Conservation (phyloP, 2,329 filamentous ascomycete genomes). For the Beauveria australis region DNA sequence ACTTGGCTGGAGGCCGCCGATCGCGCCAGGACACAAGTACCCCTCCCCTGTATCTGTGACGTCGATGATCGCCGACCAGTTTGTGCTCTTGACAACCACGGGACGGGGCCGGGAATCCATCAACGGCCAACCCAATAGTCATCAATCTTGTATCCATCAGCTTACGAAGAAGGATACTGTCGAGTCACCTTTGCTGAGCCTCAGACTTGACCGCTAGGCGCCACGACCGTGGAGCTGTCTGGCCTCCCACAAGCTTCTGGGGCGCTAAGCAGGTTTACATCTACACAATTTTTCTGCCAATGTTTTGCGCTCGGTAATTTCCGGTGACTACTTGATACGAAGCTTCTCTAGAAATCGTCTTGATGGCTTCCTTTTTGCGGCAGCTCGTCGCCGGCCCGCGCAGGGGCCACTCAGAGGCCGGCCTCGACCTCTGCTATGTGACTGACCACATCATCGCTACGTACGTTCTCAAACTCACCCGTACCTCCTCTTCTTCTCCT, state of each 20-base stretch:
- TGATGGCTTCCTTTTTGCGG: constrained; percentile 69
- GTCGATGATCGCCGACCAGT: not conserved
- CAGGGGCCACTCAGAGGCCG: constrained; percentile 74
- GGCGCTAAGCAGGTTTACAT: not conserved
- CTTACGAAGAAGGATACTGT: too few species aligned
- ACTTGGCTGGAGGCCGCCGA: constrained; percentile 5
- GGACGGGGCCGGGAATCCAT: too few species aligned
- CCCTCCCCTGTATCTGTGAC: not conserved
- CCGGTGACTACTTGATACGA: not conserved
- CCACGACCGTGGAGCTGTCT: not conserved
- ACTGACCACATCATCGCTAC: constrained; percentile 67
- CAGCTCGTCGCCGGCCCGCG: constrained; percentile 88
- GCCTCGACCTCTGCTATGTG: constrained; percentile 92
- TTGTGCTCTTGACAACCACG: too few species aligned
- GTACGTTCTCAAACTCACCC: constrained; percentile 27
- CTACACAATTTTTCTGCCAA: not conserved
- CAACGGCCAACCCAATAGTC: too few species aligned
- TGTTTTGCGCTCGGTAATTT: not conserved
- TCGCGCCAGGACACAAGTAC: not conserved
- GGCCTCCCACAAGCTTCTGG: not conserved
- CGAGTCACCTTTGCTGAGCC: too few species aligned
- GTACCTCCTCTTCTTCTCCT: not conserved
- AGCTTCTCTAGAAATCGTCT: not conserved
- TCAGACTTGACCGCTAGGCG: too few species aligned
- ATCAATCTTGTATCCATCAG: too few species aligned